These are phyloP conservation scores for Clavaria fumosa DNA, from an alignment of 768 basidiomycete genomes.

Conservation along the genomic window DNA sequence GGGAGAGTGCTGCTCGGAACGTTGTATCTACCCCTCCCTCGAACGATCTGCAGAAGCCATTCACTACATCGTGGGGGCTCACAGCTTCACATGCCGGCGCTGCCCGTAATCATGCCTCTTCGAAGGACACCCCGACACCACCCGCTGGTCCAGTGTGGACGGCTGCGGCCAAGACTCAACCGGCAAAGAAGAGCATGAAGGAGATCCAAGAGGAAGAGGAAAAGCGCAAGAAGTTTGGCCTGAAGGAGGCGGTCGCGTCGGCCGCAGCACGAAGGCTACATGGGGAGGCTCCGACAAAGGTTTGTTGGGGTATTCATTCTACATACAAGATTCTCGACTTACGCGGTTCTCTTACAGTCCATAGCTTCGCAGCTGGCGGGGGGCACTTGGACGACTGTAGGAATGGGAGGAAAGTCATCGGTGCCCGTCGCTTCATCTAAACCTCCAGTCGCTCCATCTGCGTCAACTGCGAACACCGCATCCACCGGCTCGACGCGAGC, in stretches of 20 bases:
- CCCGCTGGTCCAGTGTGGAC: constrained; percentile 56
- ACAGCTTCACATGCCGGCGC: constrained; percentile 66
- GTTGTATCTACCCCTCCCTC: constrained; percentile 23
- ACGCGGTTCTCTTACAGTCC: too few species aligned
- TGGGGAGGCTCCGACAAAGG: constrained; percentile 69
- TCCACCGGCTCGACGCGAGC: too few species aligned
- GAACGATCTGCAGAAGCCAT: constrained; percentile 41
- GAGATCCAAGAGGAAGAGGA: constrained; percentile 99
- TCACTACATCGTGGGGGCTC: constrained; percentile 71
- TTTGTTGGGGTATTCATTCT: constrained; percentile 19
- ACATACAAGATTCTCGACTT: too few species aligned
- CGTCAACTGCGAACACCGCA: constrained; percentile 18
- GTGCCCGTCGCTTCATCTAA: constrained; percentile 20
- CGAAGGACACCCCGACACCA: constrained; percentile 27
- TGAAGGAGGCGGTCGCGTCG: constrained; percentile 43
- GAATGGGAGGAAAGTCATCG: constrained; percentile 50
- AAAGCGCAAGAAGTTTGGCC: constrained; percentile 51
- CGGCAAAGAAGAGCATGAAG: constrained; percentile 85
- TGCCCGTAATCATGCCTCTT: constrained; percentile 23
- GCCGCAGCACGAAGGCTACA: constrained; percentile 57
- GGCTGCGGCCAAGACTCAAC: constrained; percentile 34
- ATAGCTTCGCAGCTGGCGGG: too few species aligned
- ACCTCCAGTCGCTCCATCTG: constrained; percentile 18
- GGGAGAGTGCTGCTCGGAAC: constrained; percentile 41
- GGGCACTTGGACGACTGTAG: constrained; percentile 79